Evolutionary conservation across 2,329 filamentous ascomycete genomes (phyloP).

Genomic region (Aspergillus brasiliensis): DNA sequence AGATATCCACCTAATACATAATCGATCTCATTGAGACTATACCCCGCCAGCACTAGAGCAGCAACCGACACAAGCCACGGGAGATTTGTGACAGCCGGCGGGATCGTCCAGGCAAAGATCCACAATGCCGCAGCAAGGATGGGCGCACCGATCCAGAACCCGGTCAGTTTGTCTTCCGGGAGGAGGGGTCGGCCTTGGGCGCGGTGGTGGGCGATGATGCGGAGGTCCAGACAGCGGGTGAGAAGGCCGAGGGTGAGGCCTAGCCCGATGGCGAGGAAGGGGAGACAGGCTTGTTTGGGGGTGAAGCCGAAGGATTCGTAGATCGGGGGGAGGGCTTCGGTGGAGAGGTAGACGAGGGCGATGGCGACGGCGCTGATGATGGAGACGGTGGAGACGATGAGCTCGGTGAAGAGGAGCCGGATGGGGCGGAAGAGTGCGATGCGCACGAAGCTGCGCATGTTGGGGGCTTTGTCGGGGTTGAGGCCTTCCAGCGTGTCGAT

Average conservation of each 20-base stretch:
- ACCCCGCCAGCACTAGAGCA: constrained; percentile 47
- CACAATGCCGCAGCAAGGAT: constrained; percentile 48
- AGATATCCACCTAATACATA: constrained; percentile 45
- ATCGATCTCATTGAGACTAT: constrained; percentile 50
- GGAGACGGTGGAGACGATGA: constrained; percentile 49
- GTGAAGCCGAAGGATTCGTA: constrained; percentile 40
- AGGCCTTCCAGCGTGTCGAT: constrained; percentile 30
- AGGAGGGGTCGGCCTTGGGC: constrained; percentile 24
- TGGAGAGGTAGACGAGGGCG: constrained; percentile 50
- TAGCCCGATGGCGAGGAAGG: constrained; percentile 42
- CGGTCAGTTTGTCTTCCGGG: constrained; percentile 52
- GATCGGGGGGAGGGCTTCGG: constrained; percentile 29
- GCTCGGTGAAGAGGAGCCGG: constrained; percentile 50
- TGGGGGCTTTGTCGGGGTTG: constrained; percentile 45
- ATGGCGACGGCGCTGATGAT: constrained; percentile 48
- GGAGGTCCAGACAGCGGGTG: constrained; percentile 45
- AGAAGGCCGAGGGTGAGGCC: constrained; percentile 45
- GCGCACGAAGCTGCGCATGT: constrained; percentile 40
- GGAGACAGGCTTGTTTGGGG: constrained; percentile 33
- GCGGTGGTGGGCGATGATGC: constrained; percentile 30
- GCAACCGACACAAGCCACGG: constrained; percentile 45
- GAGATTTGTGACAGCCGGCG: constrained; percentile 36
- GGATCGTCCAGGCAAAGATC: constrained; percentile 52
- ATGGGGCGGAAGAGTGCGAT: constrained; percentile 46
- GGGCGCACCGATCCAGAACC: constrained; percentile 51